phyloP scores from a whole-genome alignment of 2,329 filamentous ascomycete species.

The Gremmenia infestans region DNA sequence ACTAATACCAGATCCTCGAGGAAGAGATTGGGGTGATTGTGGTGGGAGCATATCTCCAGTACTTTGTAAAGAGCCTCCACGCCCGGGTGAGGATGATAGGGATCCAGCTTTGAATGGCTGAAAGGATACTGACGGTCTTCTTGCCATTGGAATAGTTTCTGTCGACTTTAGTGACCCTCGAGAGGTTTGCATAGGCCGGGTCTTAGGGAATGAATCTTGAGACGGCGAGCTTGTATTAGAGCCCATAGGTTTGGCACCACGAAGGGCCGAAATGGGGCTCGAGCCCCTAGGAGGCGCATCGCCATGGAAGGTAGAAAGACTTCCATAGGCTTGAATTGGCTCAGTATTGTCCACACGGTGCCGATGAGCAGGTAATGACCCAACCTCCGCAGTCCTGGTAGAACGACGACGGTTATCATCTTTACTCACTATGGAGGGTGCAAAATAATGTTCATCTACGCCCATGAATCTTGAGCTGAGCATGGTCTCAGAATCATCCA shows the following conservation, averaged over 20 bases:
- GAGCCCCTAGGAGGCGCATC: slow-evolving; percentile 70
- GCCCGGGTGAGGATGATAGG: slow-evolving; percentile 78
- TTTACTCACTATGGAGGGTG: slow-evolving; percentile 58
- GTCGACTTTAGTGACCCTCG: slow-evolving; percentile 36
- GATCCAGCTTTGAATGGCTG: slow-evolving; percentile 96
- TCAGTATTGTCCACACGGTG: slow-evolving; percentile 47
- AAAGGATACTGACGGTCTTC: slow-evolving; percentile 82
- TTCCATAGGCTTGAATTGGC: slow-evolving; percentile 78
- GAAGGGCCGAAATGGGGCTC: slow-evolving; percentile 79
- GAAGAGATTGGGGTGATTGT: slow-evolving; percentile 50
- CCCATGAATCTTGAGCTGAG: slow-evolving; percentile 92
- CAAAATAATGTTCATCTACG: slow-evolving; percentile 81
- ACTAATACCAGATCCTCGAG: slow-evolving; percentile 43
- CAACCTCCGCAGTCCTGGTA: slow-evolving; percentile 48
- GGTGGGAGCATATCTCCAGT: slow-evolving; percentile 34
- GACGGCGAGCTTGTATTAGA: slow-evolving; percentile 57
- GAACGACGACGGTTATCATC: slow-evolving; percentile 35
- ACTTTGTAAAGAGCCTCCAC: slow-evolving; percentile 25
- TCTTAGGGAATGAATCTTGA: slow-evolving; percentile 42
- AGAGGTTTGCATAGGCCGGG: slow-evolving; percentile 28
- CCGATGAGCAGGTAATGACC: slow-evolving; percentile 69
- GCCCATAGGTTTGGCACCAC: slow-evolving; percentile 58
- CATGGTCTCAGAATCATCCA: slow-evolving; percentile 86
- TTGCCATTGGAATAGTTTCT: slow-evolving; percentile 47
- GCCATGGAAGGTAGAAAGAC: slow-evolving; percentile 85